Evolutionary conservation across 768 basidiomycete species (phyloP), one percentile per base, ranked within the genome.

Genomic region (Boletus vermiculosoides): DNA sequence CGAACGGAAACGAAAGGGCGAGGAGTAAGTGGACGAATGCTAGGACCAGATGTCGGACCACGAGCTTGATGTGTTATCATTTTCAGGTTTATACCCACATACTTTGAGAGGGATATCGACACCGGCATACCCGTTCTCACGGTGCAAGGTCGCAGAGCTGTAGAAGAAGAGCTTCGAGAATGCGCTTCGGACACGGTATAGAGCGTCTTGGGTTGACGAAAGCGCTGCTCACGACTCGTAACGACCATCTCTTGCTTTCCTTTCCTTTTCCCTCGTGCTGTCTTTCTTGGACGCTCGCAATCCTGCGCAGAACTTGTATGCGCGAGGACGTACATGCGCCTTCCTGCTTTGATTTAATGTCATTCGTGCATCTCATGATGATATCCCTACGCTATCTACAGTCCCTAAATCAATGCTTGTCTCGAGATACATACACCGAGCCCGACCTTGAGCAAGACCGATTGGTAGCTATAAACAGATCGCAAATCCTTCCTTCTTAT

Each of bases 1-100:
- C 12, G 91, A 93, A 71, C 79, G 93, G 74, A 95, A 92, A 78
- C 82, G 80, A 71, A 88, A 84, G 55, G 91, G 88, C 18, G 71
- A 83, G 31, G 80, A 83, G 92, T 96, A 66, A 77, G 92, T 88
- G 10, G 53, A 50, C 36, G 2, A 31, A 31, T 31, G 45, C 12
- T 12, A 22, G 16, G 16, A 12, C 2, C 1, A 18, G 6, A 15
- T 28, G 15, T 42, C 5, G 22, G 13, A 28, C 5, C 5, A 39
- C n/a, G 23, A 34, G 16, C 47, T 28, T 56, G 36, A 48, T 49
- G 7, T 13, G 4, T 56, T 36, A 9, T 20, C 22, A 1, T 7
- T 16, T 40, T 33, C 54, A 89, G 92, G 61, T 92, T 92, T 70
- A 76, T 83, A 52, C 85, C 94, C 28, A 67, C 68, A 37, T 93